phyloP scores from a whole-genome alignment of 805 yeast genomes.

The Grigorovia humatica region DNA sequence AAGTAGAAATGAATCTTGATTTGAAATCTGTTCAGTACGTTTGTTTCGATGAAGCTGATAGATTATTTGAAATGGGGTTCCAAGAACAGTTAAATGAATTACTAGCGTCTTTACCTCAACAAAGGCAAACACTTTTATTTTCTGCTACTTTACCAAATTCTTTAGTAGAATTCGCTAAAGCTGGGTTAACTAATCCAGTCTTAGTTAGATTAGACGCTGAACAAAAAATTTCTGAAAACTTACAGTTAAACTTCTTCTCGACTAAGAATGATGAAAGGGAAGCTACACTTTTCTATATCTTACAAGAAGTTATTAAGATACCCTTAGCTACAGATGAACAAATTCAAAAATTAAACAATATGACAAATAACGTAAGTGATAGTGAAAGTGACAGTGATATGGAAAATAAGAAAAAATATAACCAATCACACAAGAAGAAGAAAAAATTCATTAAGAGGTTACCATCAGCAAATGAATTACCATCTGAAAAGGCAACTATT shows the following conservation, averaged over 20 bases:
- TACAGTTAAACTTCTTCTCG: slow-evolving; percentile 81
- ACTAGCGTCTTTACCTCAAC: slow-evolving; percentile 68
- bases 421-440: slow-evolving; percentile 29
- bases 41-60: slow-evolving; percentile 95
- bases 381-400: slow-evolving; percentile 39
- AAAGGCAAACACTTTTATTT: slow-evolving; percentile 79
- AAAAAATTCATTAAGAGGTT: slow-evolving; percentile 41
- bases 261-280: slow-evolving; percentile 82
- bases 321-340: slow-evolving; percentile 73
- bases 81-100: slow-evolving; percentile 87
- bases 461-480: slow-evolving; percentile 75
- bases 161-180: slow-evolving; percentile 93
- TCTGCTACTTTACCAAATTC: slow-evolving; percentile 92
- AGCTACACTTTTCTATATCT: slow-evolving; percentile 64
- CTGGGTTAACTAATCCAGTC: slow-evolving; percentile 87
- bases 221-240: slow-evolving; percentile 75
- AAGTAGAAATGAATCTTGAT: slow-evolving; percentile 89
- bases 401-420: slow-evolving; percentile 15
- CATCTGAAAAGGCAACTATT: slow-evolving; percentile 79
- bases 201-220: slow-evolving; percentile 91
- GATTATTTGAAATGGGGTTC: slow-evolving; percentile 93
- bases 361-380: slow-evolving; percentile 40
- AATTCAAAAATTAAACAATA: slow-evolving; percentile 39
- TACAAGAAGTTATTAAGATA: slow-evolving; percentile 76
- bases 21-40: slow-evolving; percentile 76